Conservation (phyloP, 2,329 filamentous ascomycete genomes). For the Paraphaeosphaeria minitans region DNA sequence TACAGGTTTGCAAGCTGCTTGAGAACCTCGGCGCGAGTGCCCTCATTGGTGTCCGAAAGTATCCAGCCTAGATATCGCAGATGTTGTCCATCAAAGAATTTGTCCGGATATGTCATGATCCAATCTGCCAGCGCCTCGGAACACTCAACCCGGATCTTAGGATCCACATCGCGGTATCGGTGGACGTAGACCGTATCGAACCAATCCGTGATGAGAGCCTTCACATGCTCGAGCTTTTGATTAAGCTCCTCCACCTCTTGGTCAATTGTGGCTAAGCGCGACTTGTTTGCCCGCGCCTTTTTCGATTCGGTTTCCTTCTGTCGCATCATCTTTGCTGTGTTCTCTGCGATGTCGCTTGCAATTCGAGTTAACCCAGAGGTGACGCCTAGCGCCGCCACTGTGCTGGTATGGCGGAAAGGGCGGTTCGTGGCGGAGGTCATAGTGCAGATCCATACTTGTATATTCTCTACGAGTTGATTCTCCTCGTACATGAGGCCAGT, state of each 20-base stretch:
- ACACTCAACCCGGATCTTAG: conserved; percentile 86
- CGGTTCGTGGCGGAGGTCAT: conserved; percentile 88
- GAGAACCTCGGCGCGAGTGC: conserved; percentile 82
- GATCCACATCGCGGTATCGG: conserved; percentile 91
- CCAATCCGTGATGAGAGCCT: conserved; percentile 77
- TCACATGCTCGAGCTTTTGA: conserved; percentile 70
- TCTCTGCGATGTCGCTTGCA: conserved; percentile 71
- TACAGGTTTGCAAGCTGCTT: conserved; percentile 82
- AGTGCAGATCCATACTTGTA: conserved; percentile 85
- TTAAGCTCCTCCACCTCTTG: conserved; percentile 72
- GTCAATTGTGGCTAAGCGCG: conserved; percentile 74
- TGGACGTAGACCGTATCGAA: conserved; percentile 95
- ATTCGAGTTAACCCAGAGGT: conserved; percentile 77
- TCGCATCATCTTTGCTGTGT: conserved; percentile 75
- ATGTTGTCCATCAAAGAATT: conserved; percentile 90
- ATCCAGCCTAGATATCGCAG: conserved; percentile 95
- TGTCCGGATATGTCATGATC: conserved; percentile 82
- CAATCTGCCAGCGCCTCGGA: conserved; percentile 84
- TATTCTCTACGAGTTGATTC: conserved; percentile 78
- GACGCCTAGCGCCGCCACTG: conserved; percentile 80
- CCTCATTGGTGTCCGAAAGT: conserved; percentile 77
- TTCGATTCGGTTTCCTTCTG: conserved; percentile 79
- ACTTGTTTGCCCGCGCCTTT: conserved; percentile 77
- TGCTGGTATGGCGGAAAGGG: conserved; percentile 93
- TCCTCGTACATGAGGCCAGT: conserved; percentile 83